A percentile compares a stretch with the other conserved stretches of the same genome.
phyloP scores from a whole-genome alignment of 352 stramenopile species.

The Thraustotheca clavata region DNA sequence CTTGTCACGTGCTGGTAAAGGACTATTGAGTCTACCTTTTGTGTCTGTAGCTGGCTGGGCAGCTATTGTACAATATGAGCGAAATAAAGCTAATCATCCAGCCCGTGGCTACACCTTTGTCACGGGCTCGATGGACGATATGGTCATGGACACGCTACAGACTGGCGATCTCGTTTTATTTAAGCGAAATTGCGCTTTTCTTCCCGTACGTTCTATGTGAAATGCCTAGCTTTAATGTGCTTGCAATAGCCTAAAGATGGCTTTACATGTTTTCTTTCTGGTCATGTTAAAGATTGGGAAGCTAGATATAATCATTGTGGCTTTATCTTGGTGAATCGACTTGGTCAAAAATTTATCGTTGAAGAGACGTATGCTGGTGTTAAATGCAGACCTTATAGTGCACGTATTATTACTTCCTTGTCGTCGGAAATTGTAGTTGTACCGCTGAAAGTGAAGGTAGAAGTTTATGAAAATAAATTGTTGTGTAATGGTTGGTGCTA shows the following conservation, averaged over 20 bases:
- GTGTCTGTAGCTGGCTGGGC: conserved; percentile 53
- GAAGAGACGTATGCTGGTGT: conserved; percentile 75
- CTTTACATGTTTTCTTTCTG: conserved; percentile 8
- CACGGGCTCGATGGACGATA: conserved; percentile 77
- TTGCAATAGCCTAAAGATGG: conserved; percentile 8
- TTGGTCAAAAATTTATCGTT: conserved; percentile 76
- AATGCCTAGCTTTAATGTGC: not conserved
- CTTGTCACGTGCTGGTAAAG: conserved; percentile 26
- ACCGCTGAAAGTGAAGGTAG: conserved; percentile 46
- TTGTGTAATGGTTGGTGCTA: conserved; percentile 4
- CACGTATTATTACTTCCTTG: conserved; percentile 61
- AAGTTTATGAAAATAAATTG: not conserved
- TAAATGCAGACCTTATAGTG: conserved; percentile 68
- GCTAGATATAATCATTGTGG: conserved; percentile 74
- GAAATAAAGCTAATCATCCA: conserved; percentile 36
- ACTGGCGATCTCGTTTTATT: conserved; percentile 79
- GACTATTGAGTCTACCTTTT: conserved; percentile 52
- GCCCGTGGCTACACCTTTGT: conserved; percentile 49
- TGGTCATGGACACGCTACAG: conserved; percentile 78
- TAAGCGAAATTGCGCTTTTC: conserved; percentile 51
- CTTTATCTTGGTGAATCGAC: conserved; percentile 68
- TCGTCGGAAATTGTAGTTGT: conserved; percentile 70
- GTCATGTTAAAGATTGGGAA: conserved; percentile 29
- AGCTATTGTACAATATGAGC: conserved; percentile 46
- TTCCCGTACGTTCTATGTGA: conserved; percentile 29